A percentile compares a stretch with the other conserved stretches of the same genome.
These are phyloP conservation scores for Echinosophora koreensis DNA, from an alignment of 306 rosid species.

Conservation along the genomic window DNA sequence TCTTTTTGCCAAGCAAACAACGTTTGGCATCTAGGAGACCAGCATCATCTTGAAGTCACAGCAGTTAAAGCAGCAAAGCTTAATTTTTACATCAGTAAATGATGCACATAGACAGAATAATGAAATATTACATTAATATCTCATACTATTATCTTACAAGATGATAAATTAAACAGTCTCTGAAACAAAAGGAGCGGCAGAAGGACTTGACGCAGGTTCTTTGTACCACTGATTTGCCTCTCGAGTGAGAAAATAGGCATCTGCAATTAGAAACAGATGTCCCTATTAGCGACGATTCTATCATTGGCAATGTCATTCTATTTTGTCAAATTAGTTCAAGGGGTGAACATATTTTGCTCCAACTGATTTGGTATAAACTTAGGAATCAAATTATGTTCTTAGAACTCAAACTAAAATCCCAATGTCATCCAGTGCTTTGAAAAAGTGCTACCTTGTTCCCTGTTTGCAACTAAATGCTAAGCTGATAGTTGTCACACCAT, in stretches of 20 bases:
- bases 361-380: no score
- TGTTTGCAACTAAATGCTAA: conserved; percentile 6
- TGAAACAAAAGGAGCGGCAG: conserved; percentile 50
- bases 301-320: background rate
- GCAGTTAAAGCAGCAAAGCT: conserved; percentile 9
- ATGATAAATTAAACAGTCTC: conserved; percentile 42
- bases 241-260: conserved; percentile 87
- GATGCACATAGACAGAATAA: background rate
- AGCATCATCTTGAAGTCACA: background rate
- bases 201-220: conserved; percentile 75
- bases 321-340: conserved; percentile 2
- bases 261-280: conserved; percentile 59
- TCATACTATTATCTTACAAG: conserved; percentile 28
- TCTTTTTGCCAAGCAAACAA: background rate
- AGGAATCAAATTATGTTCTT: background rate
- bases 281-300: conserved; percentile 30
- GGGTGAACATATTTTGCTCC: background rate
- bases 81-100: conserved; percentile 6
- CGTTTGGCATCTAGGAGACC: background rate
- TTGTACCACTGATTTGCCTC: conserved; percentile 82
- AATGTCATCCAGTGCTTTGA: background rate
- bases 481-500: background rate
- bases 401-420: background rate
- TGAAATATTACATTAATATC: conserved; percentile 22
- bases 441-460: background rate